Percentiles rank a stretch among this genome's conserved stretches.
Evolutionary conservation across 208 protist genomes (phyloP).

Genomic region (Crithidia expoeki): DNA sequence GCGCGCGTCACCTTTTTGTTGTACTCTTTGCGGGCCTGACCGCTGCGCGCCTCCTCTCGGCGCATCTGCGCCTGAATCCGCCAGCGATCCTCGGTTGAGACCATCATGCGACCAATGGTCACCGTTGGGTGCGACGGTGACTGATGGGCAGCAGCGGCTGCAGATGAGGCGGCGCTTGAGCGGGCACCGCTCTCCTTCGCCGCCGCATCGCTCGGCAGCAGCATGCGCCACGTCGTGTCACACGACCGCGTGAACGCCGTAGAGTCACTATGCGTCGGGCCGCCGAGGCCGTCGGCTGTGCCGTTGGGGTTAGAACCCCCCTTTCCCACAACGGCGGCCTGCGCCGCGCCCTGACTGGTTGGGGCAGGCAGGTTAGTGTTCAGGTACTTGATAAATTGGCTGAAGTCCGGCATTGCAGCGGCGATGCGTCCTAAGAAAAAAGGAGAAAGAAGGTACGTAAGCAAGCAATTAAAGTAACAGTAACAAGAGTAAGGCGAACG

Average conservation of each 20-base stretch:
- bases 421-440: not conserved
- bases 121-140: conserved; percentile 38
- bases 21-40: conserved; percentile 79
- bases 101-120: conserved; percentile 70
- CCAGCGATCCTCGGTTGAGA: conserved; percentile 87
- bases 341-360: conserved; percentile 30
- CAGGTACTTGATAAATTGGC: conserved; percentile 81
- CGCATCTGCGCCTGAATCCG: conserved; percentile 87
- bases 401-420: conserved; percentile 70
- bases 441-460: not conserved
- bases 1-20: conserved; percentile 90
- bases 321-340: conserved; percentile 15
- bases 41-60: conserved; percentile 77
- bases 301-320: conserved; percentile 7
- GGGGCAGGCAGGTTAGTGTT: conserved; percentile 64
- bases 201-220: conserved; percentile 59
- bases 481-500: too few relatives aligned
- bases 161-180: conserved; percentile 16
- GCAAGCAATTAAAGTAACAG: too few relatives aligned
- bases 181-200: conserved; percentile 41
- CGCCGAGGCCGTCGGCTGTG: conserved; percentile 3
- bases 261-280: conserved; percentile 20
- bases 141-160: conserved; percentile 17
- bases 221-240: conserved; percentile 71
- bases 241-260: conserved; percentile 51